These are phyloP conservation scores for Chlorella vulgaris DNA, from an alignment of 139 green algal genomes.

Conservation along the genomic window DNA sequence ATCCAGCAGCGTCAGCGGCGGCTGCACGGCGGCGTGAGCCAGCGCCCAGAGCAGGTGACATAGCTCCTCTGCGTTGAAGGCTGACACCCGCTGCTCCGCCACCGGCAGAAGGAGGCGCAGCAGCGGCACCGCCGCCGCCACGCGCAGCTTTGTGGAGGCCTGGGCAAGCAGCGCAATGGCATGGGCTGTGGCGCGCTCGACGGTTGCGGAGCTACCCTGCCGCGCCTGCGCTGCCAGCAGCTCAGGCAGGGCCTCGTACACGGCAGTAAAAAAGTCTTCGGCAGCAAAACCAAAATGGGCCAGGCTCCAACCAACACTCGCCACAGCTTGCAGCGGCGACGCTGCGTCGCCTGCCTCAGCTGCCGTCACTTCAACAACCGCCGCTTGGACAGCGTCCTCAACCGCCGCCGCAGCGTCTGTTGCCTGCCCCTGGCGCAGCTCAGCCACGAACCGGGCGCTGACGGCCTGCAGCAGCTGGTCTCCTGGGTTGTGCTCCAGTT, in stretches of 20 bases:
- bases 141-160: slow-evolving; percentile 51
- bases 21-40: not conserved
- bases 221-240: not conserved
- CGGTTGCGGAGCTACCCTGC: not conserved
- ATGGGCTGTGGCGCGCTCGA: not conserved
- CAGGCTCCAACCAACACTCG: not conserved
- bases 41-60: slow-evolving; percentile 42
- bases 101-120: slow-evolving; percentile 27
- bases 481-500: slow-evolving; percentile 41
- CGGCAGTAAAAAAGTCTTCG: not conserved
- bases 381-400: no score
- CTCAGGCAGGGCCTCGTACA: not conserved
- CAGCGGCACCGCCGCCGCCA: slow-evolving; percentile 11
- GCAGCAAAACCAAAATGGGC: not conserved
- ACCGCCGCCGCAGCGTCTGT: slow-evolving; percentile 29
- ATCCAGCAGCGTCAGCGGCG: slow-evolving; percentile 1
- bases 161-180: slow-evolving; percentile 52
- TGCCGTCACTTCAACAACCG: not conserved
- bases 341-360: not conserved
- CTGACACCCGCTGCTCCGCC: slow-evolving; percentile 28
- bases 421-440: slow-evolving; percentile 17
- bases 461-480: slow-evolving; percentile 21
- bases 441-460: not conserved
- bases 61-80: slow-evolving; percentile 54
- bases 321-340: not conserved